Evolutionary conservation across 768 basidiomycete species (phyloP).

Genomic region (Mycena metata): DNA sequence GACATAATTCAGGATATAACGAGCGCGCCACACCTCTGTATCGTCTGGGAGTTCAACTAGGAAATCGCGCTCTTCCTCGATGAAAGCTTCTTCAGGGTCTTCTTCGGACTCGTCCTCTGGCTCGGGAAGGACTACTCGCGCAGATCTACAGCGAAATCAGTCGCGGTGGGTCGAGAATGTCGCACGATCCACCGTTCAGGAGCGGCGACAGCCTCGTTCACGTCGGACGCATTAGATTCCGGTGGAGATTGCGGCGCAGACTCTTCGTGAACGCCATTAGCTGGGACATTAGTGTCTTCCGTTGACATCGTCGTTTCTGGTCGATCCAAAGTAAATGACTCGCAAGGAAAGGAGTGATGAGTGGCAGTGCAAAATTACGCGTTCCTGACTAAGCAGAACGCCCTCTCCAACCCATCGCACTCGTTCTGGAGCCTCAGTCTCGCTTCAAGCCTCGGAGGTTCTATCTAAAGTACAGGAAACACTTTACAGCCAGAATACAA

Average conservation of each 20-base stretch:
- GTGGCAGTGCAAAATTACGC: conserved; percentile 15
- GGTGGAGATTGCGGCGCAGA: no score
- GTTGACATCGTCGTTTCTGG: conserved; percentile 7
- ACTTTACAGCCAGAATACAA: no score
- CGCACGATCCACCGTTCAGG: conserved; percentile 16
- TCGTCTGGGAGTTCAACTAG: conserved; percentile 87
- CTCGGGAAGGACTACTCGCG: conserved; percentile 65
- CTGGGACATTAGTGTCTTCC: conserved; percentile 1
- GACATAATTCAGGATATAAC: conserved; percentile 6
- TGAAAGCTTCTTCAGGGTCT: conserved; percentile 56
- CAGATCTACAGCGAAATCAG: conserved; percentile 21
- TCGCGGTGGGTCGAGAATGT: background rate
- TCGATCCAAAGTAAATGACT: conserved; percentile 11
- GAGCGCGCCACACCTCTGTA: conserved; percentile 70
- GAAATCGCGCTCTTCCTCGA: conserved; percentile 74
- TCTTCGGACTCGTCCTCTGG: conserved; percentile 62
- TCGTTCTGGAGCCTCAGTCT: background rate
- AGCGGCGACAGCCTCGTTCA: background rate
- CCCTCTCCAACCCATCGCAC: background rate
- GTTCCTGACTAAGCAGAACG: conserved; percentile 22
- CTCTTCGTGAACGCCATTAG: background rate
- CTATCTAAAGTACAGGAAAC: no score
- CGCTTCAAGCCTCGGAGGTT: no score
- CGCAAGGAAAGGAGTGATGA: background rate
- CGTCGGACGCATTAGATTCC: background rate